Evolutionary conservation across 495 filamentous ascomycete species (phyloP), one percentile per base, ranked within the genome.

Genomic region (Apodospora peruviana): DNA sequence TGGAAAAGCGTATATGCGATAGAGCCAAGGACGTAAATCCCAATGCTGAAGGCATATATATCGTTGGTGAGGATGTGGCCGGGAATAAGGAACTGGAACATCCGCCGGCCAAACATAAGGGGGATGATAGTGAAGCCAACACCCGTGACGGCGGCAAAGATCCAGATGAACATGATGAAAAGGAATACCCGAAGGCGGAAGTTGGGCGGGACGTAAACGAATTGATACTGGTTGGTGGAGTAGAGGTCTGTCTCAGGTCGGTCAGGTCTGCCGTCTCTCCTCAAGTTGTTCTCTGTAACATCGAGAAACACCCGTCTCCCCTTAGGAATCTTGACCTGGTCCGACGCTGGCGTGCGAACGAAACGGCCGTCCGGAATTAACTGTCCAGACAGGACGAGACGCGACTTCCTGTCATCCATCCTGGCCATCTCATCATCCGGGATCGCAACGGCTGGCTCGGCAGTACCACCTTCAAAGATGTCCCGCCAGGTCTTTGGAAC

Each of bases 121-220:
- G 93, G 94, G 0, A 85, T 68, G 62, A 97, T 81, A 14, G 94
- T 96, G 50, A 87, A 78, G 57, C 83, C 80, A 55, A 96, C 80
- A n/a, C 93, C 93, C 1, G 89, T 95, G n/a, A 82, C 74, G 10
- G 91, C 91, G 8, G 94, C 90, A 69, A 97, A 97, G 14, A 89
- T 48, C 93, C 93, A 99, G 57, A 99, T 88, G 35, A 84, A 79
- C 50, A 94, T 61, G 53, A 96, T 88, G 64, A 99, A 96, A 17
- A 87, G 68, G 43, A 82, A 87, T 56, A 96, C 82, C 27, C 93
- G 82, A 18, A 81, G 55, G 20, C 83, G 78, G 69, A 99, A 97
- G 62, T 75, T 77, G 0, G 94, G 91, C 14, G 93, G 93, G 23
- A 96, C 78, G 66, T 97, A 99, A 44, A 95, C 85, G 56, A 84